A percentile compares a stretch with the other conserved stretches of the same genome.
Conservation (phyloP, 306 rosid species). For the Macrotyloma uniflorum region DNA sequence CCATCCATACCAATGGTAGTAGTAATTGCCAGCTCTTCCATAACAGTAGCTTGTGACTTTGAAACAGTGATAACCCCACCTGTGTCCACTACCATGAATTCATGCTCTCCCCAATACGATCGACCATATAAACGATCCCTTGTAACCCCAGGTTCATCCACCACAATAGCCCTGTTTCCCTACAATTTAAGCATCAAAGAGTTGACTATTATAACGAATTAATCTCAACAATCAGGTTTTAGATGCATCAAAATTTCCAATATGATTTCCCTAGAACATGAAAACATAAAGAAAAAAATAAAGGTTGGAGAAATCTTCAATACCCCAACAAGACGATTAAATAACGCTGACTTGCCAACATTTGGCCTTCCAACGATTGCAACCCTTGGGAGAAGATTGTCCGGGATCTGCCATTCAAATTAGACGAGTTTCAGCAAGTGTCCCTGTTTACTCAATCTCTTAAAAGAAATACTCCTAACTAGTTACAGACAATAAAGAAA, state of each 20-base stretch:
- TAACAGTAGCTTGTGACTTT: slow-evolving; percentile 73
- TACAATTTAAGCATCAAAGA: slow-evolving; percentile 38
- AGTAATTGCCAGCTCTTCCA: slow-evolving; percentile 84
- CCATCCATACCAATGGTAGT: slow-evolving; percentile 98
- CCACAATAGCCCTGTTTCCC: slow-evolving; percentile 96
- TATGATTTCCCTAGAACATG: slow-evolving; percentile 4
- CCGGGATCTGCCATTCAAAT: slow-evolving; percentile 75
- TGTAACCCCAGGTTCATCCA: slow-evolving; percentile 98
- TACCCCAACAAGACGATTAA: slow-evolving; percentile 97
- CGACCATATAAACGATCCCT: slow-evolving; percentile 97
- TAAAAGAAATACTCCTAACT: slow-evolving; percentile 29
- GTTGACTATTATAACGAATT: background rate
- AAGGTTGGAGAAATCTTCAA: slow-evolving; percentile 34
- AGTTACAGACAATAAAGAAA: slow-evolving; percentile 1
- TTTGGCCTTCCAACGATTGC: slow-evolving; percentile 98
- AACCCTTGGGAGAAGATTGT: slow-evolving; percentile 80
- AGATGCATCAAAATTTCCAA: slow-evolving; percentile 19
- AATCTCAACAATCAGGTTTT: slow-evolving; percentile 13
- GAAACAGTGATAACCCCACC: slow-evolving; percentile 93
- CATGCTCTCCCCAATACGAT: slow-evolving; percentile 85
- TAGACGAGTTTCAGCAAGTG: slow-evolving; percentile 38
- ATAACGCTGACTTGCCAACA: slow-evolving; percentile 94
- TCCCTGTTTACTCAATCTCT: slow-evolving; percentile 19
- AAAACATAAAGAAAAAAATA: slow-evolving; percentile 20
- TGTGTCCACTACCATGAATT: slow-evolving; percentile 95